Percentiles rank a stretch among this genome's conserved stretches.
These are phyloP conservation scores for Paramecium biaurelia DNA, from an alignment of 73 alveolate genomes.

Conservation along the genomic window DNA sequence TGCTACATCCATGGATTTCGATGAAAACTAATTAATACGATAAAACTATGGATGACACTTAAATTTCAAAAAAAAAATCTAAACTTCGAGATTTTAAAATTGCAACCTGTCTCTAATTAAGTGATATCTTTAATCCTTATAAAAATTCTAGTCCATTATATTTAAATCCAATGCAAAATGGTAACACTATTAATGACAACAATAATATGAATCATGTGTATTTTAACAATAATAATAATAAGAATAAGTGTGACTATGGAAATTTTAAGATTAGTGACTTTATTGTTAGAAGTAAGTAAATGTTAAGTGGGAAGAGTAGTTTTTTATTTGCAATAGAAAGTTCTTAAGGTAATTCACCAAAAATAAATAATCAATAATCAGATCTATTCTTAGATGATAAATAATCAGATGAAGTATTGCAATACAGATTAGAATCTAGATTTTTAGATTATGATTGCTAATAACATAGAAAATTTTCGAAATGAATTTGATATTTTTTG, in stretches of 20 bases:
- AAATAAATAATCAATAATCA: not conserved
- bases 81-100: not conserved
- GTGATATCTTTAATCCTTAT: not conserved
- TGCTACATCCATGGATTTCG: slow-evolving; percentile 21
- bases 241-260: not conserved
- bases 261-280: not conserved
- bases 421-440: not conserved
- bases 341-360: not conserved
- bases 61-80: not conserved
- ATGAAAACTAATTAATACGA: not conserved
- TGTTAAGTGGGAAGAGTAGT: not conserved
- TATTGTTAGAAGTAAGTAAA: not conserved
- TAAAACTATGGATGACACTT: not conserved
- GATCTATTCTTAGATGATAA: not conserved
- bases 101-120: not conserved
- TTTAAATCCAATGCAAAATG: not conserved
- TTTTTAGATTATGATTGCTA: not conserved
- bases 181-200: not conserved
- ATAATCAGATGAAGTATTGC: not conserved
- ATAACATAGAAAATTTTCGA: not conserved
- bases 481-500: not conserved
- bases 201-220: not conserved
- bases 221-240: not conserved
- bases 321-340: not conserved
- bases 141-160: not conserved